Conservation (phyloP, 495 filamentous ascomycete species). For the Cercophora sp. region DNA sequence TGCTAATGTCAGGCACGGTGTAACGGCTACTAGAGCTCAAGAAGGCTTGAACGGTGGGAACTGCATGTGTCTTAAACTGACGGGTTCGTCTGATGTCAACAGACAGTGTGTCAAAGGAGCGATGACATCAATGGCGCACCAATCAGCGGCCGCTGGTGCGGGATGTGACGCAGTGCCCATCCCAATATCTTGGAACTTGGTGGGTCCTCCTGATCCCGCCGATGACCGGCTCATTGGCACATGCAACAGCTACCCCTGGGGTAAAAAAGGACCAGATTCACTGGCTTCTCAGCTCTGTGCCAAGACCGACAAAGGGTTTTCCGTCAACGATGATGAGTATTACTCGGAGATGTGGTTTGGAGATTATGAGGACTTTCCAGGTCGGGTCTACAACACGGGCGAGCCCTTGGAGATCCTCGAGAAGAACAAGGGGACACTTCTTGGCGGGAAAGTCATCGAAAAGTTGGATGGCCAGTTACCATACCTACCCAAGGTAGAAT, state of each 20-base stretch:
- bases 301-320: constrained; percentile 61
- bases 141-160: constrained; percentile 5
- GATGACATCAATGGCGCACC: constrained; percentile 29
- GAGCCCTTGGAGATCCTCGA: constrained; percentile 65
- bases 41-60: too few relatives aligned
- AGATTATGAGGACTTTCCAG: constrained; percentile 69
- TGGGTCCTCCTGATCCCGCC: too few relatives aligned
- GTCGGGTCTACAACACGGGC: constrained; percentile 56
- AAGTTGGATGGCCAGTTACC: constrained; percentile 64
- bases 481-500: constrained; percentile 66
- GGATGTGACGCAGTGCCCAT: not conserved
- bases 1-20: not conserved
- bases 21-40: not conserved
- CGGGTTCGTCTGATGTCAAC: constrained; percentile 1
- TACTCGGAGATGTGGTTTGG: constrained; percentile 75
- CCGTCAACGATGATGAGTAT: constrained; percentile 65
- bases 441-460: constrained; percentile 60
- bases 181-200: not conserved
- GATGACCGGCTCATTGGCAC: constrained; percentile 49
- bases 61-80: too few relatives aligned
- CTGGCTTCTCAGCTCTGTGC: constrained; percentile 64
- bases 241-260: constrained; percentile 59
- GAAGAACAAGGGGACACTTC: constrained; percentile 56
- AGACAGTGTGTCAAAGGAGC: not conserved
- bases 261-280: constrained; percentile 69